A percentile compares a stretch with the other conserved stretches of the same genome.
Evolutionary conservation across 805 yeast genomes (phyloP).

Genomic region (Maudiozyma bulderi): DNA sequence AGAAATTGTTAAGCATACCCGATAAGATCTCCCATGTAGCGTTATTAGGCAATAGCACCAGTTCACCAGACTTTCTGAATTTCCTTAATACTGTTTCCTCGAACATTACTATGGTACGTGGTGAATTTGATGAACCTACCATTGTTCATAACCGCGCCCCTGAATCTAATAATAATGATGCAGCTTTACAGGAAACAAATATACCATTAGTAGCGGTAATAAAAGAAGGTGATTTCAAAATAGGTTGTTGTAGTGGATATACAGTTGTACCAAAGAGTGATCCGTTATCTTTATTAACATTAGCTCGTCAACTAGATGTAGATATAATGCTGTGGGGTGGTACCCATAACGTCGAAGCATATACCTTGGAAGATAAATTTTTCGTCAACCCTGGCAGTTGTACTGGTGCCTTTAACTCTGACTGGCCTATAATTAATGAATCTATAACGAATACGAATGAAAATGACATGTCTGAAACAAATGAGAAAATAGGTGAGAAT

Average conservation of each 20-base stretch:
- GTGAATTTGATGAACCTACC: conserved; percentile 57
- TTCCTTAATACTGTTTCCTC: conserved; percentile 63
- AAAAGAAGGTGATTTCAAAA: conserved; percentile 57
- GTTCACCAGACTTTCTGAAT: conserved; percentile 50
- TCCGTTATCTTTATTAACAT: conserved; percentile 68
- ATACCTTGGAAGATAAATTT: conserved; percentile 82
- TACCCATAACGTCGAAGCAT: conserved; percentile 86
- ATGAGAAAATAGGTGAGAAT: neutral
- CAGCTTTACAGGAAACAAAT: conserved; percentile 9
- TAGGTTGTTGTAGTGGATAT: conserved; percentile 82
- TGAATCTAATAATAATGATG: no score
- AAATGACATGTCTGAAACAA: conserved; percentile 1
- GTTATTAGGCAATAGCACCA: conserved; percentile 75
- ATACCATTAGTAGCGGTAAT: conserved; percentile 59
- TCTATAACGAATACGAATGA: conserved; percentile 1
- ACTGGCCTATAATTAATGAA: conserved; percentile 39
- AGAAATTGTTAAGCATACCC: conserved; percentile 60
- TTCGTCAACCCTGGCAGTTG: conserved; percentile 97
- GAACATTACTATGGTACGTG: conserved; percentile 66
- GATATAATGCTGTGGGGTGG: conserved; percentile 91
- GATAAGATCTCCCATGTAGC: conserved; percentile 80
- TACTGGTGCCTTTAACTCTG: conserved; percentile 77
- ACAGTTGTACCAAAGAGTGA: conserved; percentile 78
- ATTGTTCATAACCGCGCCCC: conserved; percentile 2
- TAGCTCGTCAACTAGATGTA: conserved; percentile 86